Evolutionary conservation across 2,329 filamentous ascomycete species (phyloP).

Genomic region (Penicillium italicum): DNA sequence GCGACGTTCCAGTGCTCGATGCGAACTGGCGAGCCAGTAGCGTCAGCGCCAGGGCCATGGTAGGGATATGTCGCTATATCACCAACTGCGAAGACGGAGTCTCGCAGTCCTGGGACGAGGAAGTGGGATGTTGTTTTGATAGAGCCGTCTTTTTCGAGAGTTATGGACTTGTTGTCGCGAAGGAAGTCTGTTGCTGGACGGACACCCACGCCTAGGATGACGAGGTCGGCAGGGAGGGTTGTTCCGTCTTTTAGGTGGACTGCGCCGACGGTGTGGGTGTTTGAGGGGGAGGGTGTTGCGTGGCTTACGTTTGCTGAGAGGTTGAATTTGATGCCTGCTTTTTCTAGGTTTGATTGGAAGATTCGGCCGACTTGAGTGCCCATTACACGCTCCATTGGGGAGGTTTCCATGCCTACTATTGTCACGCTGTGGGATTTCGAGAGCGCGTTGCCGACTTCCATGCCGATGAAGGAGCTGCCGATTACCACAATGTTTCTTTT

Average conservation of each 20-base stretch:
- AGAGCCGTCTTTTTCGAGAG: constrained; percentile 80
- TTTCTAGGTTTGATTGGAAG: constrained; percentile 74
- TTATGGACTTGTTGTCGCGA: constrained; percentile 64
- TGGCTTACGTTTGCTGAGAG: constrained; percentile 78
- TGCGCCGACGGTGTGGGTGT: constrained; percentile 70
- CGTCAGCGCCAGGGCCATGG: constrained; percentile 77
- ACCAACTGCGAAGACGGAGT: constrained; percentile 83
- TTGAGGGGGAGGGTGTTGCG: constrained; percentile 66
- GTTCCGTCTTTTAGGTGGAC: constrained; percentile 85
- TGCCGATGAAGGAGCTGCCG: constrained; percentile 93
- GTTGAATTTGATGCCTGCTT: constrained; percentile 84
- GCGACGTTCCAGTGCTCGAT: constrained; percentile 99
- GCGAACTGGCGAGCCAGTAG: constrained; percentile 58
- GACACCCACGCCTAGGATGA: constrained; percentile 89
- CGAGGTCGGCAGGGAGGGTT: constrained; percentile 76
- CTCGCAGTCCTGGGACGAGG: constrained; percentile 65
- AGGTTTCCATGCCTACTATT: constrained; percentile 82
- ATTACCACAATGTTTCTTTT: constrained; percentile 92
- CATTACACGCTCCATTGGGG: constrained; percentile 81
- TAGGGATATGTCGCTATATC: constrained; percentile 97
- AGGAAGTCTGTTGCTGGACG: constrained; percentile 80
- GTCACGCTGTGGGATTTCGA: constrained; percentile 79
- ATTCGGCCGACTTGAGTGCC: constrained; percentile 76
- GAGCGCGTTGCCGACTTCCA: constrained; percentile 86
- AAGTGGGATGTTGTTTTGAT: constrained; percentile 77